These are phyloP conservation scores for Eragrostis curvula DNA, from an alignment of 176 grass and related monocot genomes.

Conservation along the genomic window DNA sequence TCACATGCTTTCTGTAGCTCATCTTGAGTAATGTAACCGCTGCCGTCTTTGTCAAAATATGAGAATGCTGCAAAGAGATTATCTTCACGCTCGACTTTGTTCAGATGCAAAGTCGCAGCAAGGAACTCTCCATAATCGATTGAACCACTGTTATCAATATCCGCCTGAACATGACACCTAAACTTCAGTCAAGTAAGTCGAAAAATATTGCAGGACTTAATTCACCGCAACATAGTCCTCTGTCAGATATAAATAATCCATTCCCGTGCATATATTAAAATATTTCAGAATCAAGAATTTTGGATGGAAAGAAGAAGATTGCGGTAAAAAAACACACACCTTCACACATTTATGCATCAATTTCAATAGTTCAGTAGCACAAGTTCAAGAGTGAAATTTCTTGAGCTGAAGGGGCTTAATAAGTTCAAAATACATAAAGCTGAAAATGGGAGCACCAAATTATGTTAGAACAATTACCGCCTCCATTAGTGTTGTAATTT, in stretches of 20 bases:
- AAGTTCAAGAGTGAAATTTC: slow-evolving; percentile 37
- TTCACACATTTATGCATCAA: slow-evolving; percentile 19
- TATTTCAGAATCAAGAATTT: slow-evolving; percentile 24
- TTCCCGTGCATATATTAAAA: background rate
- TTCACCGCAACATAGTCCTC: slow-evolving; percentile 1
- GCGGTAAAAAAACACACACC: slow-evolving; percentile 18
- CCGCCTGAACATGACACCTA: slow-evolving; percentile 65
- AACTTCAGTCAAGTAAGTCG: slow-evolving; percentile 39
- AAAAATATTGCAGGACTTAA: slow-evolving; percentile 19
- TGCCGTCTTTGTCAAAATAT: slow-evolving; percentile 94
- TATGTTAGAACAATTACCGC: slow-evolving; percentile 69
- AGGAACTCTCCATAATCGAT: slow-evolving; percentile 95
- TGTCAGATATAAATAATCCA: slow-evolving; percentile 13
- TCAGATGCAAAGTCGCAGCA: slow-evolving; percentile 91
- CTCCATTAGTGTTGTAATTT: slow-evolving; percentile 87
- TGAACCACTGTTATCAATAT: slow-evolving; percentile 94
- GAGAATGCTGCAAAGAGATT: slow-evolving; percentile 91
- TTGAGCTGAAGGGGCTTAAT: background rate
- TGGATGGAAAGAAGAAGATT: background rate
- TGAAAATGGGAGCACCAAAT: slow-evolving; percentile 21
- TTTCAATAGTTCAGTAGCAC: slow-evolving; percentile 15
- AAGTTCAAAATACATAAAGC: slow-evolving; percentile 6
- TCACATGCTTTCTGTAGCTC: slow-evolving; percentile 95
- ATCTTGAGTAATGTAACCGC: slow-evolving; percentile 92
- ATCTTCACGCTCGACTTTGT: slow-evolving; percentile 94